Conservation (phyloP, 2,329 filamentous ascomycete genomes). For the Diplocarpon mali region DNA sequence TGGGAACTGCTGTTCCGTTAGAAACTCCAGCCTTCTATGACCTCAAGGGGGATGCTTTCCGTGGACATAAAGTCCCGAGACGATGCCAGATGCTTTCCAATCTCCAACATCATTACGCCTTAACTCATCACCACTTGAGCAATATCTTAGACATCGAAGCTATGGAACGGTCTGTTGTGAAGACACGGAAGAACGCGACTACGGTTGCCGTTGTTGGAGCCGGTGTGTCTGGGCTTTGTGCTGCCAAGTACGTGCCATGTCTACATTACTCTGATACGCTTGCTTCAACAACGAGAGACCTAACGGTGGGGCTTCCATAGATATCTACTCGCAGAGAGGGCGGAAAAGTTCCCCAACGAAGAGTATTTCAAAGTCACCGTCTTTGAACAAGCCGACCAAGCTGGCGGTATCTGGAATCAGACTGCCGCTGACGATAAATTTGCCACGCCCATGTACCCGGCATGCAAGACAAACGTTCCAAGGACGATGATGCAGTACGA, state of each 20-base stretch:
- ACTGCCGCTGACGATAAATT: neutral
- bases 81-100: too few relatives aligned
- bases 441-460: constrained; percentile 1
- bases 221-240: neutral
- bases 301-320: neutral
- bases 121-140: too few relatives aligned
- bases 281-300: too few relatives aligned
- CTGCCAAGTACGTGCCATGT: neutral
- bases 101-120: too few relatives aligned
- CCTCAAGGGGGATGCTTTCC: too few relatives aligned
- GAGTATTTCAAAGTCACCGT: neutral
- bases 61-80: too few relatives aligned
- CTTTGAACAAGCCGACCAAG: neutral
- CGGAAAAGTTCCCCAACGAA: neutral
- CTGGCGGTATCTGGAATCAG: constrained; percentile 1
- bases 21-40: too few relatives aligned
- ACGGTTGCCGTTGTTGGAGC: neutral
- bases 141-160: too few relatives aligned
- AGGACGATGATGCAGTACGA: neutral
- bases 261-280: neutral
- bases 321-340: neutral
- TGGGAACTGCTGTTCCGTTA: too few relatives aligned
- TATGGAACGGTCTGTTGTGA: too few relatives aligned
- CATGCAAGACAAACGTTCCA: neutral
- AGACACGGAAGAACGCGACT: too few relatives aligned